These are phyloP conservation scores for Pseudocercospora eumusae DNA, from an alignment of 2,329 filamentous ascomycete genomes.

Conservation along the genomic window DNA sequence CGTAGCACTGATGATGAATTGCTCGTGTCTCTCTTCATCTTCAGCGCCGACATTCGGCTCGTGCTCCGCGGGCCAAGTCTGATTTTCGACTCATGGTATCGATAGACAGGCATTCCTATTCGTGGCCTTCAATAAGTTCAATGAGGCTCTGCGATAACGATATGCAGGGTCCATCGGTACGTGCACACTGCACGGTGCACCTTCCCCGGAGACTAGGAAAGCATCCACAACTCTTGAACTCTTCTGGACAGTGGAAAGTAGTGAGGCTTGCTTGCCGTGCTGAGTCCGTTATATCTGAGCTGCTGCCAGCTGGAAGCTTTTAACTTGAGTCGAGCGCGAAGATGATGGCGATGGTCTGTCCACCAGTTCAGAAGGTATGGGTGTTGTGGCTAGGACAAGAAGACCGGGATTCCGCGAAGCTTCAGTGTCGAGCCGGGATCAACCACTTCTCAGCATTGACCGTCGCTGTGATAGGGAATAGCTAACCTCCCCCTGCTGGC, in stretches of 20 bases:
- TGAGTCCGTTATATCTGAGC: neutral
- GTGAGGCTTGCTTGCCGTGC: conserved; percentile 1
- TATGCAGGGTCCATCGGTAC: conserved; percentile 5
- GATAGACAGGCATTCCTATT: neutral
- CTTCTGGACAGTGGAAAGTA: neutral
- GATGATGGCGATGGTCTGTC: neutral
- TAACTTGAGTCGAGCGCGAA: neutral
- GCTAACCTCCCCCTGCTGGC: neutral
- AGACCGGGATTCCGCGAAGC: neutral
- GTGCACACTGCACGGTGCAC: no score
- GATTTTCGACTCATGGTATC: conserved; percentile 1
- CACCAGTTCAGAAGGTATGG: neutral
- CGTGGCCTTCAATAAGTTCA: neutral
- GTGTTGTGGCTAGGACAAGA: neutral
- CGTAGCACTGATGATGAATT: conserved; percentile 6
- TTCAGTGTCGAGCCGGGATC: neutral
- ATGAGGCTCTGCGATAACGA: conserved; percentile 7
- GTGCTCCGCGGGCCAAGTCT: neutral
- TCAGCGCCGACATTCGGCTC: neutral
- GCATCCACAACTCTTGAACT: neutral
- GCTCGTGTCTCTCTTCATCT: neutral
- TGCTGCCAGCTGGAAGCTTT: neutral
- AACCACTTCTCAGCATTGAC: neutral
- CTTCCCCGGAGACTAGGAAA: conserved; percentile 8
- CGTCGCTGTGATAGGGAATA: neutral